Evolutionary conservation across 139 green algal species (phyloP), one percentile per base, ranked within the genome.

Genomic region (Edaphochlamys debaryana): DNA sequence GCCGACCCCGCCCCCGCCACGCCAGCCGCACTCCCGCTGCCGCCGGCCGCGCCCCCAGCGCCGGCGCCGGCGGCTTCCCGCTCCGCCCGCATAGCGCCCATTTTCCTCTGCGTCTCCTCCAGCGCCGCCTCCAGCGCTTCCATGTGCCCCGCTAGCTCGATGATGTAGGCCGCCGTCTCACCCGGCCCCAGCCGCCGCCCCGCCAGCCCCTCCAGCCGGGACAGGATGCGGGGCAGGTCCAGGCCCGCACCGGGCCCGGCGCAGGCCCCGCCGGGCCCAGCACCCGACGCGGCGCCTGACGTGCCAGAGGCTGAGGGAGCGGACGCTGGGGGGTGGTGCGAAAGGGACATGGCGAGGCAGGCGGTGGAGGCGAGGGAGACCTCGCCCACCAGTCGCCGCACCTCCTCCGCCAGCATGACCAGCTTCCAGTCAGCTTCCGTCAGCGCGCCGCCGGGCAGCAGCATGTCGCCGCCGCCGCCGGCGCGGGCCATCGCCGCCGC

Each of bases 391-490:
- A 82, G 76, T 42, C 76, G 76, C 60, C 76, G 62, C 23, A 82
- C 63, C 64, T 82, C 76, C 76, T 82, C 76, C 37, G 52, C 23
- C n/a, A 87, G 74, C 83, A 87, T 87, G 9, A 87, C 56, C 54
- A 87, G 56, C 74, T 87, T 82, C 83, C 83, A 87, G 40, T 87
- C 74, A 23, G 58, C 67, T 41, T 87, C 83, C n/a, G 54, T 84
- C 34, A 84, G 41, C 17, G 29, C 30, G 5, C 66, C 56, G 25
- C 81, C 71, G 8, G 60, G 32, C 41, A 72, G 71, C 45, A 71
- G 23, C 34, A 50, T 27, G 58, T 25, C 52, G 29, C 34, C 19
- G 9, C 36, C 52, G 17, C 40, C 22, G 68, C 68, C 15, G 68
- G n/a, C n/a, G n/a, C n/a, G n/a, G n/a, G n/a, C n/a, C n/a, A n/a